Base-by-base conservation (phyloP, 83 land plant genomes). In the Picea mariana region DNA sequence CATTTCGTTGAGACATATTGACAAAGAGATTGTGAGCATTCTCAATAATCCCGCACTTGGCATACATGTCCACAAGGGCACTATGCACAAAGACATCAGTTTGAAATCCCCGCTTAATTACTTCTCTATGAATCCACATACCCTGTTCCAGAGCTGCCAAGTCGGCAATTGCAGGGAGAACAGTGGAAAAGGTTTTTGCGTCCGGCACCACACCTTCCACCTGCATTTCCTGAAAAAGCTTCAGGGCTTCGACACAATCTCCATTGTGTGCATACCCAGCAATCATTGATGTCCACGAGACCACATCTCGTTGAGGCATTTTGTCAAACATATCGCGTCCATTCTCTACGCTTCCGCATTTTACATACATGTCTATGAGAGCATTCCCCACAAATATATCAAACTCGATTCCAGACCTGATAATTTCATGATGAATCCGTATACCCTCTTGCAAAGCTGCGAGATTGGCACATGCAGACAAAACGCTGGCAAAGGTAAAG, bases 31-130 rank as follows among this genome's bases (percentile, higher is more conserved):
- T 5, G 21, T n/a, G 18, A n/a, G 66, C 66, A 17, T 63, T 85
- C 17, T 60, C 81, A 62, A 79, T 61, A 17, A 78, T 42, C 20
- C 86, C 86, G 49, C 66, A 66, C 69, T 85, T 82, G 18, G 72
- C 77, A 67, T 83, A 89, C 7, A 90, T 90, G 55, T 79, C 83
- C 52, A 92, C 80, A 17, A 90, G 89, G 1, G 91, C 89, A 86
- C 85, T 92, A 13, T 68, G 81, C 12, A 92, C 90, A 79, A 83
- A 85, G 79, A 92, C 71, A 82, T 90, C 78, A 13, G 67, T 6
- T 60, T 80, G 87, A 1, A 83, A 79, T 18, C 92, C 95, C 26
- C 77, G 44, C 68, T 69, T 87, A 23, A 88, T 67, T 23, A 85
- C 86, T 82, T 87, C 77, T 17, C 80, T 82, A 84, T 92, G 95